A percentile compares a stretch with the other conserved stretches of the same genome.
These are phyloP conservation scores for Plasmopara viticola DNA, from an alignment of 352 stramenopile species.

Conservation along the genomic window DNA sequence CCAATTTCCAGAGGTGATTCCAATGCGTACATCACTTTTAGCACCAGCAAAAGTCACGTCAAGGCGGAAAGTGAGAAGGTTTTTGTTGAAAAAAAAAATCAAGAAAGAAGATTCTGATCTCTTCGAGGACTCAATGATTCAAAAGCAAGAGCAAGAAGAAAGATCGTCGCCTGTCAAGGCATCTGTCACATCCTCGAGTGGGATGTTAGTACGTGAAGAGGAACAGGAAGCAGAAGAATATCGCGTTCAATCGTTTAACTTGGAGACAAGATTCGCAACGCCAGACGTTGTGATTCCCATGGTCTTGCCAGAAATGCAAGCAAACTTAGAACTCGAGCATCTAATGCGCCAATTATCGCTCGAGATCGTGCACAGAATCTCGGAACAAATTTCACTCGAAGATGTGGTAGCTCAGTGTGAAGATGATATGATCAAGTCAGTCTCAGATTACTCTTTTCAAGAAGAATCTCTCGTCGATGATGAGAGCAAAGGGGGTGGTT, in stretches of 20 bases:
- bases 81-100: slow-evolving; percentile 4
- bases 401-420: slow-evolving; percentile 11
- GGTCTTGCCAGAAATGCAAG: slow-evolving; percentile 7
- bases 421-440: slow-evolving; percentile 1
- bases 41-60: slow-evolving; percentile 1
- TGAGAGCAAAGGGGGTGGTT: background rate
- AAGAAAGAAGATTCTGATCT: background rate
- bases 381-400: slow-evolving; percentile 9
- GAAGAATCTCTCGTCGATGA: slow-evolving; percentile 2
- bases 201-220: slow-evolving; percentile 2
- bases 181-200: slow-evolving; percentile 5
- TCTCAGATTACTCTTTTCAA: background rate
- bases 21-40: slow-evolving; percentile 25
- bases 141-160: slow-evolving; percentile 2
- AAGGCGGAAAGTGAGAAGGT: slow-evolving; percentile 2
- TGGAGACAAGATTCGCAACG: slow-evolving; percentile 19
- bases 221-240: slow-evolving; percentile 3
- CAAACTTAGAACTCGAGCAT: slow-evolving; percentile 5
- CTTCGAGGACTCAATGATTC: background rate
- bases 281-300: slow-evolving; percentile 20
- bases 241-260: slow-evolving; percentile 1
- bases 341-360: slow-evolving; percentile 9
- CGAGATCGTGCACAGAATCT: slow-evolving; percentile 9
- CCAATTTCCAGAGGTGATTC: slow-evolving; percentile 48
- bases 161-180: background rate